Conservation (phyloP, 495 filamentous ascomycete genomes). For the Amorphotheca resinae region DNA sequence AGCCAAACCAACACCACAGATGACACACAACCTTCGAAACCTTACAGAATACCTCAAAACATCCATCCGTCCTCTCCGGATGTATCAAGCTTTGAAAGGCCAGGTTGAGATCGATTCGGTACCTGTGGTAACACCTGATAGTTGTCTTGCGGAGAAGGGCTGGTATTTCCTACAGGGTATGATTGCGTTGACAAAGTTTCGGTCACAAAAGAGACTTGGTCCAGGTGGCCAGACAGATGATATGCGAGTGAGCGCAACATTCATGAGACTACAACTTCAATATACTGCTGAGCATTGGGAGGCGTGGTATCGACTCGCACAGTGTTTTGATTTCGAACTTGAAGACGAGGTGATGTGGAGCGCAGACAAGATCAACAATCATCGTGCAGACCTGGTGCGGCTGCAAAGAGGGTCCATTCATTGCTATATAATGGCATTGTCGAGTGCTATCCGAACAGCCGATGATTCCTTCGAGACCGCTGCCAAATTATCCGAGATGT, state of each 20-base stretch:
- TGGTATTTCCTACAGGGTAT: slow-evolving; percentile 91
- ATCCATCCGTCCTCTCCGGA: slow-evolving; percentile 68
- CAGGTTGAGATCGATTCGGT: slow-evolving; percentile 48
- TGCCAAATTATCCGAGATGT: slow-evolving; percentile 67
- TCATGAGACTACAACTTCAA: slow-evolving; percentile 75
- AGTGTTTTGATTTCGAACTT: slow-evolving; percentile 80
- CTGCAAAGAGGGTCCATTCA: slow-evolving; percentile 79
- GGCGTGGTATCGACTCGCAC: slow-evolving; percentile 87
- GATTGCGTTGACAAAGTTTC: slow-evolving; percentile 77
- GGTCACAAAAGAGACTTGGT: slow-evolving; percentile 66
- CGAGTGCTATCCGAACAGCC: slow-evolving; percentile 50
- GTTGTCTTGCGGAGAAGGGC: slow-evolving; percentile 59
- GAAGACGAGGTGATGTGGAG: slow-evolving; percentile 90
- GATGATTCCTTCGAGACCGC: slow-evolving; percentile 49
- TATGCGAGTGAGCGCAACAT: slow-evolving; percentile 68
- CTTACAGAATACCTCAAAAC: slow-evolving; percentile 64
- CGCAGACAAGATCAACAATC: slow-evolving; percentile 91
- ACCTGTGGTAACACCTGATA: slow-evolving; percentile 36
- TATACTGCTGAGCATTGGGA: slow-evolving; percentile 83
- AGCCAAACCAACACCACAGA: slow-evolving; percentile 51
- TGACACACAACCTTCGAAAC: slow-evolving; percentile 62
- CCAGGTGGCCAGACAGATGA: slow-evolving; percentile 67
- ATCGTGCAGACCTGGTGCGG: slow-evolving; percentile 56
- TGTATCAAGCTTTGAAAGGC: slow-evolving; percentile 68
- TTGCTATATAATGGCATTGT: slow-evolving; percentile 84